These are phyloP conservation scores for Lecanosticta acicola DNA, from an alignment of 2,329 filamentous ascomycete species.

Conservation along the genomic window DNA sequence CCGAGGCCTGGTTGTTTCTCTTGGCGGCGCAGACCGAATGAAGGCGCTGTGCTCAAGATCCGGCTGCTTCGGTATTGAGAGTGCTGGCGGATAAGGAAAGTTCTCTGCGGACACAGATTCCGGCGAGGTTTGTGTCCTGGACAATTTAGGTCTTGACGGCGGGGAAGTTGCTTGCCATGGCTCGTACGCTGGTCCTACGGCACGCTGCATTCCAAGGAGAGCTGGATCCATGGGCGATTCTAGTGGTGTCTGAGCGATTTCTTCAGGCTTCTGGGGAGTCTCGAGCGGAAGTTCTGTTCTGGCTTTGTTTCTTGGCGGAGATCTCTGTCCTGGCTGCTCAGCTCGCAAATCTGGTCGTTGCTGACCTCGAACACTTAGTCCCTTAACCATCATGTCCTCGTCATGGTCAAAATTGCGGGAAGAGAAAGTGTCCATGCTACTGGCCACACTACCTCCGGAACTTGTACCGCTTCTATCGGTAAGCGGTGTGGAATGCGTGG, in stretches of 20 bases:
- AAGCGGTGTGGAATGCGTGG: conserved; percentile 17
- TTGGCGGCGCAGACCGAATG: conserved; percentile 9
- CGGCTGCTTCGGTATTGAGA: conserved; percentile 2
- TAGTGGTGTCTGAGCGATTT: conserved; percentile 9
- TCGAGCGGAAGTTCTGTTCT: conserved; percentile 12
- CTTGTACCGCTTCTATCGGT: conserved; percentile 29
- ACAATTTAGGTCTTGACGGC: conserved; percentile 1
- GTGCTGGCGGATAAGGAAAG: conserved; percentile 1
- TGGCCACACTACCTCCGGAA: conserved; percentile 28
- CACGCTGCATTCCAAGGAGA: conserved; percentile 13
- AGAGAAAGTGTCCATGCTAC: conserved; percentile 29
- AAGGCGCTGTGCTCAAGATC: not conserved
- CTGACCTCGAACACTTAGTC: conserved; percentile 20
- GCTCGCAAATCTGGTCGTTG: conserved; percentile 25
- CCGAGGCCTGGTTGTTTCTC: conserved; percentile 2
- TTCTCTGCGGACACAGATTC: not conserved
- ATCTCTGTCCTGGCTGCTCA: conserved; percentile 20
- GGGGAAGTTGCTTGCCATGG: conserved; percentile 13
- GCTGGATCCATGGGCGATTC: conserved; percentile 34
- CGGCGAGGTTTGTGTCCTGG: conserved; percentile 5
- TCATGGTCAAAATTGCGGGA: conserved; percentile 9
- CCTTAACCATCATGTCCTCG: conserved; percentile 22
- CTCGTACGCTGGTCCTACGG: conserved; percentile 9
- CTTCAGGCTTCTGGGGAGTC: conserved; percentile 5
- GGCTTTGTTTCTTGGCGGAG: conserved; percentile 20